These are phyloP conservation scores for Pichia exigua DNA, from an alignment of 805 yeast genomes.

Conservation along the genomic window DNA sequence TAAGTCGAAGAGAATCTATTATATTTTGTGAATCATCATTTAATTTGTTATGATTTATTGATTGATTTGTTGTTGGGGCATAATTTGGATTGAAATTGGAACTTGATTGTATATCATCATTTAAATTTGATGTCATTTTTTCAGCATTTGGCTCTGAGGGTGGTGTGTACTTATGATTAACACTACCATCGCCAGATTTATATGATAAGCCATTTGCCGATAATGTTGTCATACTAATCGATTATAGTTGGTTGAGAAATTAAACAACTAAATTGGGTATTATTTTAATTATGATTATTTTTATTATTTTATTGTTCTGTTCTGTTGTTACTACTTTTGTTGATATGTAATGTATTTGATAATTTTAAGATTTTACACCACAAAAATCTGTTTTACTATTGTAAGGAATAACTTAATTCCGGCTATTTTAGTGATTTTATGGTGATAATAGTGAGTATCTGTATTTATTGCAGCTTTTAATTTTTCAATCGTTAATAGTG, in stretches of 20 bases:
- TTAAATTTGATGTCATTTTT: background rate
- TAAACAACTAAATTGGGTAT: too few species aligned
- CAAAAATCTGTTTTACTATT: too few species aligned
- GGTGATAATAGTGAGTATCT: background rate
- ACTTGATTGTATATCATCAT: background rate
- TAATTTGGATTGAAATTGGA: background rate
- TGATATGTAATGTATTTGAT: too few species aligned
- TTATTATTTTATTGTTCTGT: too few species aligned
- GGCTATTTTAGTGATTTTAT: too few species aligned
- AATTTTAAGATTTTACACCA: too few species aligned
- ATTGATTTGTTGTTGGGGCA: background rate
- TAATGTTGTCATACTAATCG: background rate
- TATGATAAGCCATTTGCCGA: background rate
- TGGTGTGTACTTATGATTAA: background rate
- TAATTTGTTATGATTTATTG: background rate
- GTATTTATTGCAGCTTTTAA: background rate
- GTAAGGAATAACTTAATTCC: too few species aligned
- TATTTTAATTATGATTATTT: too few species aligned
- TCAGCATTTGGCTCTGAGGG: background rate
- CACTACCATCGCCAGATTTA: background rate
- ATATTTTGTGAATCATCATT: background rate
- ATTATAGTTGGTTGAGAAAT: background rate
- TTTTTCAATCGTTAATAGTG: background rate
- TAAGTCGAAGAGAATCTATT: constrained; percentile 48
- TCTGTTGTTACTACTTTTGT: too few species aligned